Percentiles rank a stretch among this genome's conserved stretches.
phyloP scores from a whole-genome alignment of 2,329 filamentous ascomycete genomes.

The Magnaporthiopsis rhizophila region DNA sequence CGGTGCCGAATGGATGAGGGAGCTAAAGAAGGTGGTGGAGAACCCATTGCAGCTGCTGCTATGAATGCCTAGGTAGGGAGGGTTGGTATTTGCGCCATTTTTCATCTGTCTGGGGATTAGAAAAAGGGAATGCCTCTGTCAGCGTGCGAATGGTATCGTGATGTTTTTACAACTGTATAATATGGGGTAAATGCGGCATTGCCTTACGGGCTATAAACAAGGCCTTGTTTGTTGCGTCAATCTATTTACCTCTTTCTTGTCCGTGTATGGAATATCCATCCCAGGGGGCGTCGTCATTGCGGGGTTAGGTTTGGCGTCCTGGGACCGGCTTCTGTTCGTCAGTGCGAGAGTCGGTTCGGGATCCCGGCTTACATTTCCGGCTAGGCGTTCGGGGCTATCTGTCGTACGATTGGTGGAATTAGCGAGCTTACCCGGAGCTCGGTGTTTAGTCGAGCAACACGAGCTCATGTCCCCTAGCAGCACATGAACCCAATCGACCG shows the following conservation, averaged over 20 bases:
- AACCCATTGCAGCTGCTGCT: conserved; percentile 93
- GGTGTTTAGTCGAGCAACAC: neutral
- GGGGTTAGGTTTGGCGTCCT: too few species aligned
- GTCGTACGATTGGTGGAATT: neutral
- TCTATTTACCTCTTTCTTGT: neutral
- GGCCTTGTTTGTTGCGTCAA: neutral
- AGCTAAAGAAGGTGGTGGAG: conserved; percentile 96
- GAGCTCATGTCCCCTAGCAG: neutral
- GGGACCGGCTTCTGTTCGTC: too few species aligned
- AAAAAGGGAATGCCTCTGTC: neutral
- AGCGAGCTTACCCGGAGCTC: neutral
- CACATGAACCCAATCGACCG: neutral
- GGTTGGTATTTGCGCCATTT: neutral
- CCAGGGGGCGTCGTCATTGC: too few species aligned
- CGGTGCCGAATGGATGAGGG: conserved; percentile 91
- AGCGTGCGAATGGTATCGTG: conserved; percentile 1
- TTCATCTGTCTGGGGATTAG: neutral
- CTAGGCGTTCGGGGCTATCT: neutral
- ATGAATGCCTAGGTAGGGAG: conserved; percentile 29
- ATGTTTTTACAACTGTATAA: conserved; percentile 7
- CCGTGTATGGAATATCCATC: neutral
- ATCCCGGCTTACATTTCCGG: too few species aligned
- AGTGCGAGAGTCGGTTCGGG: too few species aligned
- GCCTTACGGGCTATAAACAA: neutral
- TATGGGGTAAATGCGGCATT: conserved; percentile 4